Evolutionary conservation across 163 green algal species (phyloP), one percentile per base, ranked within the genome.

Genomic region (Smithsoniella earleae): DNA sequence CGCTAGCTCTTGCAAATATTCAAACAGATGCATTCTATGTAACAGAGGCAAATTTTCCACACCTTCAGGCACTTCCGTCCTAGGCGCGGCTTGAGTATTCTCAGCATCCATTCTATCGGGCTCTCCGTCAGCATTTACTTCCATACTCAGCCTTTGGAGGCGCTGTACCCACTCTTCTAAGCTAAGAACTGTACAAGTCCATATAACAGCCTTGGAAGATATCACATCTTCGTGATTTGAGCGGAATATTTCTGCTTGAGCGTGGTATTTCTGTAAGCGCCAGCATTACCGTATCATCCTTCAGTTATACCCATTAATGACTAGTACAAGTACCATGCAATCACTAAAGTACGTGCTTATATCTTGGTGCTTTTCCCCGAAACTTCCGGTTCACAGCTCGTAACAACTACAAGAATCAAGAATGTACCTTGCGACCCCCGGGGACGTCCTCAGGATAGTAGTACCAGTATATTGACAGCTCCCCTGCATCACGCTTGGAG

Each of bases 401-500:
- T 18, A 25, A 20, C 44, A 54, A n/a, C n/a, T n/a, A n/a, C n/a
- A n/a, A n/a, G n/a, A n/a, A n/a, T 54, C 18, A 54, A 54, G 44
- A 36, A 64, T 27, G 13, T 36, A 64, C 49, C 49, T 64, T 25
- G 25, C 49, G 31, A 6, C 49, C 49, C 33, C 49, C 49, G 31
- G 49, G 31, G 13, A 27, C 33, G 33, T 64, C 49, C 13, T 64
- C 49, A 13, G 49, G 49, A 18, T 36, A 64, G 13, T 64, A 64
- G 33, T 64, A 64, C 49, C 49, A 64, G 31, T 25, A 64, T 27
- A 64, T 27, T 64, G 31, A 36, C 49, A 64, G 33, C 25, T 27
- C 25, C 8, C 49, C 49, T 0, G 31, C 33, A 25, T 64, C 49
- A 10, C 33, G 31, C 13, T 64, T 64, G 8, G 49, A 25, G 8